These are phyloP conservation scores for Pseudogymnoascus pannorum DNA, from an alignment of 2,329 filamentous ascomycete species.

Conservation along the genomic window DNA sequence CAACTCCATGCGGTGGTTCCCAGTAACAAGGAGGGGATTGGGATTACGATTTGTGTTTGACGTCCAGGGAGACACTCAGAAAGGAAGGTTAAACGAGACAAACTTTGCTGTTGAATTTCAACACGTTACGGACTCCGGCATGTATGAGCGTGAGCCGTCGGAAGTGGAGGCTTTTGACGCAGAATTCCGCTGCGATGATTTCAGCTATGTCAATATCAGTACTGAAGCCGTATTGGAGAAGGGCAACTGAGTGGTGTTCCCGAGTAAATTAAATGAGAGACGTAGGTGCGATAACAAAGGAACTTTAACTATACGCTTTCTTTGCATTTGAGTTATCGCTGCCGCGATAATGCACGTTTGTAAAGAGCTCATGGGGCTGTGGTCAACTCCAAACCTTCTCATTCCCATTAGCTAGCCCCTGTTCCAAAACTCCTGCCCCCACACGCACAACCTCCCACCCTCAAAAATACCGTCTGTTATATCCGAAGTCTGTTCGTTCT, in stretches of 20 bases:
- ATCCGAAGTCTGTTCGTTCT: neutral
- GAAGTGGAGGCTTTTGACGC: neutral
- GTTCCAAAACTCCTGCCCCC: neutral
- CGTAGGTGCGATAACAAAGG: neutral
- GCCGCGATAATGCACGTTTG: neutral
- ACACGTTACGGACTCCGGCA: neutral
- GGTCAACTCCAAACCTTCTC: neutral
- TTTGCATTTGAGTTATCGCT: neutral
- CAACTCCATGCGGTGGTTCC: neutral
- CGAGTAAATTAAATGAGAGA: neutral
- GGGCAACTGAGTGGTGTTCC: neutral
- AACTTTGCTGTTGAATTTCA: neutral
- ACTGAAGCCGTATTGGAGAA: neutral
- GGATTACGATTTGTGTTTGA: neutral
- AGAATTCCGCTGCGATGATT: neutral
- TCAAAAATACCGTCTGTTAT: neutral
- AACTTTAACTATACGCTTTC: neutral
- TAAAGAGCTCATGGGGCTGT: neutral
- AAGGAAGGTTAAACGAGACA: neutral
- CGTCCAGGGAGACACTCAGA: neutral
- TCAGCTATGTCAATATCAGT: neutral
- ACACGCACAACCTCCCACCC: neutral
- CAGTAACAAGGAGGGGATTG: neutral
- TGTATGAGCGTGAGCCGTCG: neutral
- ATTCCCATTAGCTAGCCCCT: neutral